These are phyloP conservation scores for Auricularia auricula-judae DNA, from an alignment of 768 basidiomycete genomes.

Conservation along the genomic window DNA sequence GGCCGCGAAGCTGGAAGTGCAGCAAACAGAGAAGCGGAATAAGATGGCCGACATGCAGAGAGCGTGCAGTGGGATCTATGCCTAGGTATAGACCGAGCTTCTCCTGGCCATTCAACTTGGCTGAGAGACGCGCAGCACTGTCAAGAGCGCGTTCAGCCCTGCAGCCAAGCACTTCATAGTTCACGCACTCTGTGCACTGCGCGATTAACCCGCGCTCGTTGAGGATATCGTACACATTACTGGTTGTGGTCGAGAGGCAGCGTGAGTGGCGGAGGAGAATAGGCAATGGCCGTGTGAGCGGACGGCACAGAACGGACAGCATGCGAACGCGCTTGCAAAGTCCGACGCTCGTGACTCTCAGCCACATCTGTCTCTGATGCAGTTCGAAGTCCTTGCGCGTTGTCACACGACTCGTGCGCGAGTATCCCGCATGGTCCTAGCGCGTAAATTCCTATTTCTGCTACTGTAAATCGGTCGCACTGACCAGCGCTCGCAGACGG, in stretches of 20 bases:
- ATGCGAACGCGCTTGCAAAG: not conserved
- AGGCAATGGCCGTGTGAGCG: not conserved
- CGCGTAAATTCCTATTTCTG: constrained; percentile 40
- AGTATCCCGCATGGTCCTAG: constrained; percentile 73
- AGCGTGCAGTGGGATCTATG: constrained; percentile 83
- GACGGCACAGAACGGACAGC: not conserved
- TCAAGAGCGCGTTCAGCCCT: not conserved
- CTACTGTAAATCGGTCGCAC: not conserved
- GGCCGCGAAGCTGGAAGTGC: constrained; percentile 82
- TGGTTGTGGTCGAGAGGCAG: not conserved
- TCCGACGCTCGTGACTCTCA: not conserved
- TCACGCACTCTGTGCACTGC: not conserved
- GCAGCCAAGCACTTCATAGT: no score
- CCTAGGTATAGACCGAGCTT: constrained; percentile 62
- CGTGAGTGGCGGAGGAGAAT: not conserved
- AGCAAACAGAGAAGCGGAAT: constrained; percentile 77
- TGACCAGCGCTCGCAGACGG: constrained; percentile 41
- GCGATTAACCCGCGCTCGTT: not conserved
- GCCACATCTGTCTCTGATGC: constrained; percentile 31
- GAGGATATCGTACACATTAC: not conserved
- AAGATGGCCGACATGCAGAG: constrained; percentile 90
- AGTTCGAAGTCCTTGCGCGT: constrained; percentile 73
- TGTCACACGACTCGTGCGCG: constrained; percentile 75
- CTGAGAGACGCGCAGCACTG: not conserved
- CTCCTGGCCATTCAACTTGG: not conserved